Evolutionary conservation across 805 yeast species (phyloP), one percentile per base, ranked within the genome.

Genomic region (Hanseniaspora hatyaiensis): DNA sequence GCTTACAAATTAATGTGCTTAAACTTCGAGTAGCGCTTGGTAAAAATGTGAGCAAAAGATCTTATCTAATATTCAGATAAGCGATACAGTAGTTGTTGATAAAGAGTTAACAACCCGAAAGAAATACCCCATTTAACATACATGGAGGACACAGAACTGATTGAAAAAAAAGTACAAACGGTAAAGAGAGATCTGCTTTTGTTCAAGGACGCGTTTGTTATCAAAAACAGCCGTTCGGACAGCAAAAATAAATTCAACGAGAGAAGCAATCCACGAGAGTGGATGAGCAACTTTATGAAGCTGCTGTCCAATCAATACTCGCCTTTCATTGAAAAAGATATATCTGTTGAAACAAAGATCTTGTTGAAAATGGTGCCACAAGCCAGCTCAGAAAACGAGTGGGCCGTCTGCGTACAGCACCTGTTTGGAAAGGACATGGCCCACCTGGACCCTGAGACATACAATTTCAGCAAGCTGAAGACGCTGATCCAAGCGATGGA

Each of bases 271-370:
- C 40, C 40, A 6, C 22, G 40, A 37, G 40, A 23, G 15, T 37
- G 40, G 40, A 37, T 37, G 9, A 23, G 29, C 13, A 37, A 37
- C n/a, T 37, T 37, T 20, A 37, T 37, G 40, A 23, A 22, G 30
- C 6, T 37, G 4, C 3, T 37, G 2, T 37, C 40, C 16, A 37
- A 37, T 24, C 13, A 24, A 23, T 20, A 37, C 8, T 37, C 40
- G 15, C 16, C 29, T 4, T 37, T 37, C 30, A 37, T 37, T 23
- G 30, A 37, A 8, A 26, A 37, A 12, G 13, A 24, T 13, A 37
- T 37, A 4, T 37, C 40, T 8, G 12, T 20, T 15, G 40, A 23
- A 8, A 37, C 40, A 12, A 37, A 37, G 30, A 26, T 37, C 11
- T 15, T 37, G 9, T 8, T 37, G 30, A 24, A 37, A 16, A 22